phyloP scores from a whole-genome alignment of 2,329 filamentous ascomycete species.

The Aschersonia sp. region DNA sequence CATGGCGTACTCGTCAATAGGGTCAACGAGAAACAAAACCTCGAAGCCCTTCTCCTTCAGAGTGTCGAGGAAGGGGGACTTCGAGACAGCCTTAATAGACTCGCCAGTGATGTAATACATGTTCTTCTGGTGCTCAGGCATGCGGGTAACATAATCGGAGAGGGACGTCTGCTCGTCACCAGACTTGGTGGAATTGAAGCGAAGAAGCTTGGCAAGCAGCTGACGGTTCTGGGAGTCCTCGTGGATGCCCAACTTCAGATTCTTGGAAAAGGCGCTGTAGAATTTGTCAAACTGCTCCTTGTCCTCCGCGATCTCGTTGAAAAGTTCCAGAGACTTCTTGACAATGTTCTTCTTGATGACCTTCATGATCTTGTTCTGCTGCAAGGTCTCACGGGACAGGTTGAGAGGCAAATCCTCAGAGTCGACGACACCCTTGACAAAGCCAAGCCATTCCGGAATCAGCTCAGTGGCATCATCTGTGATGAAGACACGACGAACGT shows the following conservation, averaged over 20 bases:
- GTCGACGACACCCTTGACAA: conserved; percentile 99
- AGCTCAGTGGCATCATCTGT: conserved; percentile 98
- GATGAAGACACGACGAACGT: conserved; percentile 99
- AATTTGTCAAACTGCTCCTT: conserved; percentile 99
- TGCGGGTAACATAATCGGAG: conserved; percentile 94
- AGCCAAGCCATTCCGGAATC: conserved; percentile 98
- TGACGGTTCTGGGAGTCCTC: conserved; percentile 97
- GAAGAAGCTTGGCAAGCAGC: conserved; percentile 90
- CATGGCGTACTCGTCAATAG: conserved; percentile 99
- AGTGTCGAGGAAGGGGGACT: conserved; percentile 97
- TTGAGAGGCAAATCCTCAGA: conserved; percentile 99
- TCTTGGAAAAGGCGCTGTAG: conserved; percentile 99
- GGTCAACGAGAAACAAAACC: conserved; percentile 97
- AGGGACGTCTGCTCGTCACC: conserved; percentile 92
- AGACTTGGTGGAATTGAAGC: conserved; percentile 98
- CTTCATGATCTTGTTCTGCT: conserved; percentile 99
- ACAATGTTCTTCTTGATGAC: conserved; percentile 99
- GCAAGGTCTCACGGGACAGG: conserved; percentile 98
- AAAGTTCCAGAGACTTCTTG: conserved; percentile 99
- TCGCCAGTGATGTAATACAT: conserved; percentile 99
- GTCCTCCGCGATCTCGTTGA: conserved; percentile 97
- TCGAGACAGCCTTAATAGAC: conserved; percentile 93
- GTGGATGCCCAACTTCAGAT: conserved; percentile 99
- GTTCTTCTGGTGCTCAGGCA: conserved; percentile 99
- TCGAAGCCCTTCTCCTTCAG: conserved; percentile 99